Evolutionary conservation across 257 asterid species (phyloP).

Genomic region (Anisodus tanguticus): DNA sequence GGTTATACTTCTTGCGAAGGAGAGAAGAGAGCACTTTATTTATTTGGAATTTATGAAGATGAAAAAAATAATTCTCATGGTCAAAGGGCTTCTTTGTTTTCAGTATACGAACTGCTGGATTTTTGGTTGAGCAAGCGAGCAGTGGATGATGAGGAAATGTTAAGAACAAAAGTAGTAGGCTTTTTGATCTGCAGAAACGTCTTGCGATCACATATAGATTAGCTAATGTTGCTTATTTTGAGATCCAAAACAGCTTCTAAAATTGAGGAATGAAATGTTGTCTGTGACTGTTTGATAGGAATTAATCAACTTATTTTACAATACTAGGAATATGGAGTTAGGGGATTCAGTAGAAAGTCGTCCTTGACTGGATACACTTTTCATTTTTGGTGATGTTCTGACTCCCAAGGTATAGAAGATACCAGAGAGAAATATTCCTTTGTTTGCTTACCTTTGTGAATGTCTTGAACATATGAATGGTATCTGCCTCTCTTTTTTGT

Average conservation of each 20-base stretch:
- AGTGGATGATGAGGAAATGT: neutral
- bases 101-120: neutral
- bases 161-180: neutral
- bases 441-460: neutral
- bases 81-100: neutral
- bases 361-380: neutral
- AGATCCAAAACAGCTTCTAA: slow-evolving; percentile 17
- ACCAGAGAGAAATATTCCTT: neutral
- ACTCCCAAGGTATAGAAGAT: neutral
- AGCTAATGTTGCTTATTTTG: slow-evolving; percentile 11
- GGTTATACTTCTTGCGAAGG: too few relatives aligned
- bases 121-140: neutral
- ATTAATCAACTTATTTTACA: neutral
- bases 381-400: slow-evolving; percentile 19
- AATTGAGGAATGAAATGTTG: neutral
- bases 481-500: neutral
- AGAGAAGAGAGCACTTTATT: too few relatives aligned
- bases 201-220: neutral
- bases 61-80: too few relatives aligned
- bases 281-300: neutral
- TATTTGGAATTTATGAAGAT: too few relatives aligned
- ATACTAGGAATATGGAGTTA: neutral
- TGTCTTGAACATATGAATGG: neutral
- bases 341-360: neutral
- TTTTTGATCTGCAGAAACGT: neutral